Base-by-base conservation (phyloP, 108 stramenopile genomes). In the Craspedostauros australis region DNA sequence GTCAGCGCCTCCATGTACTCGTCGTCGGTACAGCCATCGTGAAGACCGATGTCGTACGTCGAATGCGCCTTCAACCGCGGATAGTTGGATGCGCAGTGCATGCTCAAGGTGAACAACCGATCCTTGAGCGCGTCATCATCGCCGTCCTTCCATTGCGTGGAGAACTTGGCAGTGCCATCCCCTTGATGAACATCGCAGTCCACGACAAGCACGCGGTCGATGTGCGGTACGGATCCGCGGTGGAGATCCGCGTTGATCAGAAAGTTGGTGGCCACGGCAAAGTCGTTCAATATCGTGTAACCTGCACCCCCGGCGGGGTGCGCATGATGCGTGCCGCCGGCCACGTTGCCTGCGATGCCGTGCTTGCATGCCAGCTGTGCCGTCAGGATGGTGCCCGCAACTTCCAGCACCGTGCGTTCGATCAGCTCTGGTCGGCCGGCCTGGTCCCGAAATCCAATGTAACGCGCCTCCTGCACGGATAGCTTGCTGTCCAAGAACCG, bases 111-210 rank as follows among this genome's bases (percentile, higher is more conserved):
- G 29, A 65, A 72, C 9, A 86, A 39, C 39, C 62, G 72, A 4
- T 50, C 19, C 20, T 70, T 46, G 19, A 74, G 49, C 8, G 14
- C 47, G 37, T 28, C 21, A 46, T 64, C 31, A n/a, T 32, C 38
- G n/a, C 36, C 57, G 0, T 11, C 16, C 2, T 48, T 34, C 58
- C 58, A 59, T 14, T 67, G 39, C 9, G 26, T 30, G 2, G 52
- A 45, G 50, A 78, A 72, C 47, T 57, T 29, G 36, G 72, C 74
- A 9, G 77, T 79, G 1, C 82, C 82, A 57, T 84, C 77, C 0
- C 76, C 91, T 46, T 92, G 91, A 70, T 92, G 91, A 2, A 88
- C 91, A 60, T 92, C 91, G 29, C 81, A 80, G 64, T 92, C 91
- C 29, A 92, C 73, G 23, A 88, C 79, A 34, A 88, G 46, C 9